Evolutionary conservation across 208 protist genomes (phyloP).

Genomic region (Crithidia sp.): DNA sequence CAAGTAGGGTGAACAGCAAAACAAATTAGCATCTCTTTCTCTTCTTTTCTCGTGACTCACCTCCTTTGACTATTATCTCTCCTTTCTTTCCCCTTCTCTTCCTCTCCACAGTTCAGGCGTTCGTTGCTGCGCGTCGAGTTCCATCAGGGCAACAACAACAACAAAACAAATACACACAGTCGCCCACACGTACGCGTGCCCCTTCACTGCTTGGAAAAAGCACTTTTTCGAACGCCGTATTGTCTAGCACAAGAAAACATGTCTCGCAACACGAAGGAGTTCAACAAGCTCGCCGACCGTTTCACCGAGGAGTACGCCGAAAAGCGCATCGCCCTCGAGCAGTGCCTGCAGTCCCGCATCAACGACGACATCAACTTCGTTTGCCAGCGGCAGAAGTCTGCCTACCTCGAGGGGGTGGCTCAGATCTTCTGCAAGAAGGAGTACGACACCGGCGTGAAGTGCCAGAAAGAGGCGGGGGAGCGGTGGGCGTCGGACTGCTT

Average conservation of each 20-base stretch:
- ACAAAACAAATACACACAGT: no score
- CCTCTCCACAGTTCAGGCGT: no score
- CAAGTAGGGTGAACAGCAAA: no score
- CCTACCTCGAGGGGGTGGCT: slow-evolving; percentile 78
- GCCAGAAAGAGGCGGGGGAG: slow-evolving; percentile 69
- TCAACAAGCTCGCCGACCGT: slow-evolving; percentile 71
- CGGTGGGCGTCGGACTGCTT: slow-evolving; percentile 85
- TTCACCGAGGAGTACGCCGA: slow-evolving; percentile 64
- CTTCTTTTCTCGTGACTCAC: no score
- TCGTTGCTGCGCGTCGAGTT: no score
- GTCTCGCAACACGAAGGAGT: slow-evolving; percentile 87
- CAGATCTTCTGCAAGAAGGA: slow-evolving; percentile 77
- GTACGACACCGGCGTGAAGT: slow-evolving; percentile 77
- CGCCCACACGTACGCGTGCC: no score
- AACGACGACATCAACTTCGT: slow-evolving; percentile 92
- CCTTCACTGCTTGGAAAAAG: no score
- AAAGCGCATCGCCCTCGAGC: slow-evolving; percentile 65
- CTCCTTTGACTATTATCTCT: no score
- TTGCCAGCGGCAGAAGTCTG: slow-evolving; percentile 77
- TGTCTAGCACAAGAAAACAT: slow-evolving; percentile 29
- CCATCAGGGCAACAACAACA: no score
- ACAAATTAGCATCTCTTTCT: no score
- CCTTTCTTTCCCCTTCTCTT: no score
- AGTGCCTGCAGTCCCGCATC: slow-evolving; percentile 73
- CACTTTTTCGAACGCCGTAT: slow-evolving; percentile 11